Percentiles rank a stretch among this genome's conserved stretches.
Conservation (phyloP, 2,329 filamentous ascomycete species). For the Aspergillus flavus region DNA sequence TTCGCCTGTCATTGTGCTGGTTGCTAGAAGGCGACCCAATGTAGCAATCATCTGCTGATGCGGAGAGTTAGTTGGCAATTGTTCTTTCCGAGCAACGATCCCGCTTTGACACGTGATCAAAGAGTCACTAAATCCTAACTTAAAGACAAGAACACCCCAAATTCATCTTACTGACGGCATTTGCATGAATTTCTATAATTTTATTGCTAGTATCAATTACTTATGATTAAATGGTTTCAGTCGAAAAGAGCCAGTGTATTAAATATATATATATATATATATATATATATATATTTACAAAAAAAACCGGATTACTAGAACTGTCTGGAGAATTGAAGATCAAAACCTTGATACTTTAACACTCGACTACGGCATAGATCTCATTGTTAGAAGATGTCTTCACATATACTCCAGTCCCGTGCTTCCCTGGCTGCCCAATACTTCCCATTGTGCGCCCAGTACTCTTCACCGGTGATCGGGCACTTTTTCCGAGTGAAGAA, state of each 20-base stretch:
- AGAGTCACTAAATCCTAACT: background rate
- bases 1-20: slow-evolving; percentile 40
- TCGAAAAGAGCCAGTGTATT: background rate
- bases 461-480: slow-evolving; percentile 80
- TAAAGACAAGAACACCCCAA: background rate
- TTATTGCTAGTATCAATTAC: background rate
- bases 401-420: slow-evolving; percentile 68
- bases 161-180: background rate
- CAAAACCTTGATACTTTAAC: background rate
- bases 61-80: background rate
- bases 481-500: slow-evolving; percentile 81
- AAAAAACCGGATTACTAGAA: background rate
- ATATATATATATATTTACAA: background rate
- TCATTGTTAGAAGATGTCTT: slow-evolving; percentile 66
- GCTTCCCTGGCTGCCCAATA: slow-evolving; percentile 77
- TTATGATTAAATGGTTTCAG: background rate
- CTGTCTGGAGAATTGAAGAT: background rate
- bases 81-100: slow-evolving; percentile 1
- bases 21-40: slow-evolving; percentile 3
- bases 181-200: background rate
- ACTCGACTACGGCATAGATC: background rate
- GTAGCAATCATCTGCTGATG: slow-evolving; percentile 11
- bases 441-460: slow-evolving; percentile 84
- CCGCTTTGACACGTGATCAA: slow-evolving; percentile 8
- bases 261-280: too few species aligned